Evolutionary conservation across 768 basidiomycete genomes (phyloP).

Genomic region (Termitomyces heimii): DNA sequence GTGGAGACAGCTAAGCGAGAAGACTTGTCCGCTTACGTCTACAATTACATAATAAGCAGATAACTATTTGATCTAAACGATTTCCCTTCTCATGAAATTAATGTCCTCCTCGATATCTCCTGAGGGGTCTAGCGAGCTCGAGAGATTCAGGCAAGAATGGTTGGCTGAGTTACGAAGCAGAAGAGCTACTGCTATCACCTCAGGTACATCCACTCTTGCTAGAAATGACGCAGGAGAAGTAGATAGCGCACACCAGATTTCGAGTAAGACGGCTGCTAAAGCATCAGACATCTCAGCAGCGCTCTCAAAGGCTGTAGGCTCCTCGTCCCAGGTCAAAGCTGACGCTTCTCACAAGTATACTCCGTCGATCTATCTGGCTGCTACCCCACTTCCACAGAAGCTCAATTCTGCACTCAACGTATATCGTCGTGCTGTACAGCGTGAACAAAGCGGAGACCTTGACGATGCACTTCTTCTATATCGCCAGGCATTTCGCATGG

Average conservation of each 20-base stretch:
- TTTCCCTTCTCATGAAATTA: slow-evolving; percentile 14
- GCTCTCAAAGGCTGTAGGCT: slow-evolving; percentile 4
- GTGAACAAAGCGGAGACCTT: slow-evolving; percentile 68
- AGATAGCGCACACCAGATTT: neutral
- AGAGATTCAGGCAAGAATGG: slow-evolving; percentile 70
- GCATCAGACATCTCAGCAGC: neutral
- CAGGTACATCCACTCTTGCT: neutral
- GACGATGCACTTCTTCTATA: slow-evolving; percentile 76
- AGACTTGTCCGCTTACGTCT: slow-evolving; percentile 8
- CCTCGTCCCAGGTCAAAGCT: slow-evolving; percentile 15
- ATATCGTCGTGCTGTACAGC: slow-evolving; percentile 65
- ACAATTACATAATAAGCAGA: slow-evolving; percentile 10
- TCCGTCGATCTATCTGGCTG: slow-evolving; percentile 19
- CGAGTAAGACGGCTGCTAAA: neutral
- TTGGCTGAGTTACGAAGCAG: slow-evolving; percentile 51
- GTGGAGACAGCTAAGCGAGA: slow-evolving; percentile 15
- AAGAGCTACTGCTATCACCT: slow-evolving; percentile 16
- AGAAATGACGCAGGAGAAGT: slow-evolving; percentile 2
- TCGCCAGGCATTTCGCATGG: slow-evolving; percentile 71
- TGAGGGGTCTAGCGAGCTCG: slow-evolving; percentile 57
- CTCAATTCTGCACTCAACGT: slow-evolving; percentile 51
- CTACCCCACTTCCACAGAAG: slow-evolving; percentile 22
- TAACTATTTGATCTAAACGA: neutral
- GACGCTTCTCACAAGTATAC: slow-evolving; percentile 14
- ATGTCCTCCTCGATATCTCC: slow-evolving; percentile 15